These are phyloP conservation scores for Davidsoniella virescens DNA, from an alignment of 2,329 filamentous ascomycete genomes.

Conservation along the genomic window DNA sequence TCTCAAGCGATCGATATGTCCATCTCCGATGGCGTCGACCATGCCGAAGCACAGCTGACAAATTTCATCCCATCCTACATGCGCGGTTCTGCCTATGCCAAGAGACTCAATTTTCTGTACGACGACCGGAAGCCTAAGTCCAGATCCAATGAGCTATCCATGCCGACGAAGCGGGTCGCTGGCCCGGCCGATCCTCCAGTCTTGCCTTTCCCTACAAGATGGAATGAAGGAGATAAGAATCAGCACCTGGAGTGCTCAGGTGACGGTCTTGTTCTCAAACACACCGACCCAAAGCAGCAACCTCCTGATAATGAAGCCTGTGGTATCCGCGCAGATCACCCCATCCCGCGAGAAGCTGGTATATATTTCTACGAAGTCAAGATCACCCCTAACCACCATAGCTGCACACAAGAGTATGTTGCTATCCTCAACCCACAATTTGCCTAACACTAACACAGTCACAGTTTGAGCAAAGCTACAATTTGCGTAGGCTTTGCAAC, in stretches of 20 bases:
- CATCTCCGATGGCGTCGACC: constrained; percentile 21
- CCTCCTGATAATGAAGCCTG: constrained; percentile 53
- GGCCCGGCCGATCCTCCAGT: constrained; percentile 27
- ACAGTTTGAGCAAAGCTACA: constrained; percentile 23
- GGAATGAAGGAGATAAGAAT: constrained; percentile 25
- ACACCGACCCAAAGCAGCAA: constrained; percentile 27
- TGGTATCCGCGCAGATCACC: constrained; percentile 64
- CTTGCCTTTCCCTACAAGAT: constrained; percentile 60
- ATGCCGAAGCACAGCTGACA: constrained; percentile 15
- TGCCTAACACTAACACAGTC: neutral
- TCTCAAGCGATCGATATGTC: constrained; percentile 38
- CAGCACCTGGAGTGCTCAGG: constrained; percentile 51
- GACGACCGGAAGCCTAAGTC: constrained; percentile 27
- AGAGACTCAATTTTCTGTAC: constrained; percentile 47
- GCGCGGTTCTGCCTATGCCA: constrained; percentile 58
- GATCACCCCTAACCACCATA: constrained; percentile 24
- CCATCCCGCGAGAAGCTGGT: constrained; percentile 77
- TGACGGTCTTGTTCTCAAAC: constrained; percentile 58
- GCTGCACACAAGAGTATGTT: neutral
- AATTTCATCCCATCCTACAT: constrained; percentile 73
- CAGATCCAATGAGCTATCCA: neutral
- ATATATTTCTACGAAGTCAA: constrained; percentile 83
- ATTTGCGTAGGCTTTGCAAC: constrained; percentile 26
- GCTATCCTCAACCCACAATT: neutral
- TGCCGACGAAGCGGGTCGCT: neutral